A percentile compares a stretch with the other conserved stretches of the same genome.
phyloP scores from a whole-genome alignment of 192 early-diverging fungal species.

The Thamnidium elegans region DNA sequence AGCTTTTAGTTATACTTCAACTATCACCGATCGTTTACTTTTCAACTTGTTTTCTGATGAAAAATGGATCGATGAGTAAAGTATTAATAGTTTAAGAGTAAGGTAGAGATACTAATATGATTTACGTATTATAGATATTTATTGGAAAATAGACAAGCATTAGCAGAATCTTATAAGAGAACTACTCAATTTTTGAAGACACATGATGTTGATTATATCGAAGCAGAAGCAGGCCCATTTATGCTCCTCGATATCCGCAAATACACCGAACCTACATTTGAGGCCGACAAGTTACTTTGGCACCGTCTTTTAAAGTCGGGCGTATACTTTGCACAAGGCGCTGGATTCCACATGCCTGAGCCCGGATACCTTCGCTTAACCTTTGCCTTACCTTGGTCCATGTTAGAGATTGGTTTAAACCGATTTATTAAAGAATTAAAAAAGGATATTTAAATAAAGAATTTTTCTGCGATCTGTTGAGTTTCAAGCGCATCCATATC shows the following conservation, averaged over 20 bases:
- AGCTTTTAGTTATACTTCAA: conserved; percentile 63
- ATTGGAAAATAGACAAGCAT: conserved; percentile 48
- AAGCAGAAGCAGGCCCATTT: conserved; percentile 70
- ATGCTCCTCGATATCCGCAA: conserved; percentile 60
- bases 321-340: conserved; percentile 67
- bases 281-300: conserved; percentile 53
- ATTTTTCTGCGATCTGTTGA: background rate
- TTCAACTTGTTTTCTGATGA: conserved; percentile 54
- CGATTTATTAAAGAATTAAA: conserved; percentile 2
- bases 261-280: conserved; percentile 27
- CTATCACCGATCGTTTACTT: conserved; percentile 56
- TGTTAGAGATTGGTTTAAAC: conserved; percentile 46
- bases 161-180: conserved; percentile 52
- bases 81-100: too few relatives aligned
- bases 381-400: conserved; percentile 48
- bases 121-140: conserved; percentile 44
- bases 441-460: background rate
- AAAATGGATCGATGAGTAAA: conserved; percentile 49
- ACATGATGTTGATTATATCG: conserved; percentile 52
- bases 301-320: conserved; percentile 44
- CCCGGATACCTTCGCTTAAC: conserved; percentile 67
- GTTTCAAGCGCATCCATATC: background rate
- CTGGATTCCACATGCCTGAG: conserved; percentile 58
- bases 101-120: background rate
- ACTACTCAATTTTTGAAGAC: conserved; percentile 40